Percentiles rank a stretch among this genome's conserved stretches.
phyloP scores from a whole-genome alignment of 1,284 basidiomycete species.

The Cyathus olla region DNA sequence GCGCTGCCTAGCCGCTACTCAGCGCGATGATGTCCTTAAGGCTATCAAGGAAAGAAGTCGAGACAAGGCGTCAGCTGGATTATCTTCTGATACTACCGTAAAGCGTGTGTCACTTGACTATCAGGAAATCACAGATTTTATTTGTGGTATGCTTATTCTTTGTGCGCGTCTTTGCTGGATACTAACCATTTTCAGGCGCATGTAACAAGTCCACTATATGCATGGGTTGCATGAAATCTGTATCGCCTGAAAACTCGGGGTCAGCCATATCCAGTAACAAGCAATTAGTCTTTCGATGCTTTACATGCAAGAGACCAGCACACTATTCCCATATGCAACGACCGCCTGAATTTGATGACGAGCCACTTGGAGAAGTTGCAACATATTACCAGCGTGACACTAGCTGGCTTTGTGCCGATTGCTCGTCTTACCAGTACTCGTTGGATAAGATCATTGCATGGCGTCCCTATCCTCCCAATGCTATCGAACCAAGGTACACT shows the following conservation, averaged over 20 bases:
- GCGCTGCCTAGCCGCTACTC: conserved; percentile 75
- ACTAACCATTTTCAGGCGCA: conserved; percentile 42
- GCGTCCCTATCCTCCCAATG: conserved; percentile 80
- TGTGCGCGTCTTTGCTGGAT: neutral
- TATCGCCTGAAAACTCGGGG: conserved; percentile 14
- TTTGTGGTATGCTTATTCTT: conserved; percentile 63
- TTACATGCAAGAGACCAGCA: conserved; percentile 81
- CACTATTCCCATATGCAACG: conserved; percentile 82
- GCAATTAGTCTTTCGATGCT: conserved; percentile 82
- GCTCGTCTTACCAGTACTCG: conserved; percentile 75
- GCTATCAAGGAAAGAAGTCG: conserved; percentile 67
- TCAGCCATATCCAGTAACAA: conserved; percentile 24
- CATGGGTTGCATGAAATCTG: conserved; percentile 76
- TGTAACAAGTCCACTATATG: conserved; percentile 84
- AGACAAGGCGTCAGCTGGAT: conserved; percentile 21
- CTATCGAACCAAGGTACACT: conserved; percentile 59
- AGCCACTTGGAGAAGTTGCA: conserved; percentile 60
- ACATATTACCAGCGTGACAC: conserved; percentile 70
- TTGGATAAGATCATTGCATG: conserved; percentile 94
- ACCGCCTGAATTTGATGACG: conserved; percentile 52
- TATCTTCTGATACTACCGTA: conserved; percentile 26
- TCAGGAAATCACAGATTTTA: conserved; percentile 80
- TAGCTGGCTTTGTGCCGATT: conserved; percentile 86
- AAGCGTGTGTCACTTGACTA: conserved; percentile 59
- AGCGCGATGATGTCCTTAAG: conserved; percentile 80